These are phyloP conservation scores for Penicillium salamii DNA, from an alignment of 495 filamentous ascomycete genomes.

Conservation along the genomic window DNA sequence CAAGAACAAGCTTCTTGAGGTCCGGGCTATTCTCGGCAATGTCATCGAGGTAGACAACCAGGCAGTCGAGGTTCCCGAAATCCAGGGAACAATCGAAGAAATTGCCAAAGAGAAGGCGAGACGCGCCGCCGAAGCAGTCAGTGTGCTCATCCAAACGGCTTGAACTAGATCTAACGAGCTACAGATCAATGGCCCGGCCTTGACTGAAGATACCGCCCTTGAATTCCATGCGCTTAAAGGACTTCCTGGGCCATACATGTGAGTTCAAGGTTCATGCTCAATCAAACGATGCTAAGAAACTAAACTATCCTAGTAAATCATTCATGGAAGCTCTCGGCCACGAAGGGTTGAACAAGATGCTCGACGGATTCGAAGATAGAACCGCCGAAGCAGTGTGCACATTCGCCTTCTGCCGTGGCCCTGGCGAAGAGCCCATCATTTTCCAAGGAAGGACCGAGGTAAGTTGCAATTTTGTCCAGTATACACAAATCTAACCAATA, in stretches of 20 bases:
- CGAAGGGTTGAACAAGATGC: conserved; percentile 83
- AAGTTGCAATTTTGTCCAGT: conserved; percentile 2
- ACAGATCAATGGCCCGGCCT: conserved; percentile 78
- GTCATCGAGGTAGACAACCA: conserved; percentile 71
- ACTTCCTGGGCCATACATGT: conserved; percentile 98
- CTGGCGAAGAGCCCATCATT: conserved; percentile 77
- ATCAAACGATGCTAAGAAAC: conserved; percentile 1
- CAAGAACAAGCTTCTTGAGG: conserved; percentile 85
- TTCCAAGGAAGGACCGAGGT: conserved; percentile 82
- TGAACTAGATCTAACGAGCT: conserved; percentile 7
- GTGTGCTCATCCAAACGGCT: neutral
- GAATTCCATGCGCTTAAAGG: conserved; percentile 88
- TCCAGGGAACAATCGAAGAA: conserved; percentile 91
- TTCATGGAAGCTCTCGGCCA: conserved; percentile 83
- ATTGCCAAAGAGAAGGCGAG: conserved; percentile 84
- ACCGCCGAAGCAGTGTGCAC: conserved; percentile 91
- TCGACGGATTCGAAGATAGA: conserved; percentile 86
- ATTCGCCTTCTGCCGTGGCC: conserved; percentile 86
- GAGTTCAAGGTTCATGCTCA: conserved; percentile 18
- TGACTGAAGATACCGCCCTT: conserved; percentile 94
- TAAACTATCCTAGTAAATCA: conserved; percentile 68
- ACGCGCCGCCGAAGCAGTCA: conserved; percentile 55
- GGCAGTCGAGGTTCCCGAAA: conserved; percentile 75
- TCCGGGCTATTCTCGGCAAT: conserved; percentile 76
- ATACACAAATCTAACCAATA: conserved; percentile 1